Evolutionary conservation across 1,284 basidiomycete genomes (phyloP), one percentile per base, ranked within the genome.

Genomic region (Pascua guehoae): DNA sequence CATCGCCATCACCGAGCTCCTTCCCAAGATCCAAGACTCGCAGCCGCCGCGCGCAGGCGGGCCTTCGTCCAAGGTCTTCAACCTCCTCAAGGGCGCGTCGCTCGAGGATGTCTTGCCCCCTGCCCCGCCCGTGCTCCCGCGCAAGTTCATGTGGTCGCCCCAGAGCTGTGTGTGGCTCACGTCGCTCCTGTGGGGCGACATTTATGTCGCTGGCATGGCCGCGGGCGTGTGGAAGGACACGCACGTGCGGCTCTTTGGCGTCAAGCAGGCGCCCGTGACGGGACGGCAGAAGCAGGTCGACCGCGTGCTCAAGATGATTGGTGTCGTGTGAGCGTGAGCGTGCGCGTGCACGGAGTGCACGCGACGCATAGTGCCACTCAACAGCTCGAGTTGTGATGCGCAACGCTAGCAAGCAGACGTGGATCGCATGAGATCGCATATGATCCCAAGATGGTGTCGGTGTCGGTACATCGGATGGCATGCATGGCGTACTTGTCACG

Each of bases 101-200:
- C 85, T 92, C 47, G 79, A 83, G 9, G 88, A 91, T 64, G 83
- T 89, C 12, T 80, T 96, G 36, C 90, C 92, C 4, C 82, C 85
- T 8, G 77, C 81, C 5, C 84, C 86, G 1, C 81, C 85, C 9
- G 73, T 88, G 41, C 77, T 80, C 14, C 83, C 89, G 14, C 82
- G 92, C 47, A 82, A 80, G 57, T 95, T 95, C 74, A 75, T 91
- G 88, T 95, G 91, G 91, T 88, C 90, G 5, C 87, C 91, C 62
- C 87, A 89, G 4, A 91, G 89, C 5, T 82, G 87, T 54, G 83
- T 93, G 12, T 95, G 92, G 92, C 81, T 94, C 47, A 89, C 90
- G 10, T 90, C 88, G 0, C 77, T 95, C 51, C 85, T 93, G 40
- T 96, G 92, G 91, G 92, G 92, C 45, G 90, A 93, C 70, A 84